Evolutionary conservation across 2,329 filamentous ascomycete genomes (phyloP).

Genomic region (Trichoderma sp.): DNA sequence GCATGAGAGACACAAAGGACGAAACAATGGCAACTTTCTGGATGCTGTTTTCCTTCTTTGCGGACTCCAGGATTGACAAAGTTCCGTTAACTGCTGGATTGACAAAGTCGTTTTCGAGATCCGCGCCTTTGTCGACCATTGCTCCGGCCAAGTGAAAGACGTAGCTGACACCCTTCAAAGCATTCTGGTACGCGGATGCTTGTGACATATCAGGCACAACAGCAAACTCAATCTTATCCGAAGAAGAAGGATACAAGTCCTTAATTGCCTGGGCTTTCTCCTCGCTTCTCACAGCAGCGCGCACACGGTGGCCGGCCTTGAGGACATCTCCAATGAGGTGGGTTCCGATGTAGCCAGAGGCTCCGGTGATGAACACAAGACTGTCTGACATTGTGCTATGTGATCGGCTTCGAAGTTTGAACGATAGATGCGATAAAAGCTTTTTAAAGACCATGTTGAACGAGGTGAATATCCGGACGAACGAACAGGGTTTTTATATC

Average conservation of each 20-base stretch:
- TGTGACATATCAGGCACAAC: slow-evolving; percentile 30
- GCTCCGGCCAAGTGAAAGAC: slow-evolving; percentile 39
- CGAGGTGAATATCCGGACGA: neutral
- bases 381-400: slow-evolving; percentile 1
- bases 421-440: neutral
- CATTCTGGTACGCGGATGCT: slow-evolving; percentile 45
- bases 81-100: slow-evolving; percentile 30
- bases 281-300: slow-evolving; percentile 28
- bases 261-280: slow-evolving; percentile 25
- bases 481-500: neutral
- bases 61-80: slow-evolving; percentile 28
- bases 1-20: slow-evolving; percentile 29
- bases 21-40: slow-evolving; percentile 29
- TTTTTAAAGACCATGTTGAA: neutral
- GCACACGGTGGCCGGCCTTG: slow-evolving; percentile 28
- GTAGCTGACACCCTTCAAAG: slow-evolving; percentile 42
- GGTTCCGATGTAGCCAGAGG: slow-evolving; percentile 31
- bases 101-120: slow-evolving; percentile 30
- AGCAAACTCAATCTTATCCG: slow-evolving; percentile 26
- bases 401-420: neutral
- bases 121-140: slow-evolving; percentile 28
- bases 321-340: slow-evolving; percentile 24
- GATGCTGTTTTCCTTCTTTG: slow-evolving; percentile 13
- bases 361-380: slow-evolving; percentile 30
- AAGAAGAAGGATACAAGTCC: slow-evolving; percentile 8